Evolutionary conservation across 177 flowering plant genomes (phyloP), one percentile per base, ranked within the genome.

Genomic region (Vitis hybrid): DNA sequence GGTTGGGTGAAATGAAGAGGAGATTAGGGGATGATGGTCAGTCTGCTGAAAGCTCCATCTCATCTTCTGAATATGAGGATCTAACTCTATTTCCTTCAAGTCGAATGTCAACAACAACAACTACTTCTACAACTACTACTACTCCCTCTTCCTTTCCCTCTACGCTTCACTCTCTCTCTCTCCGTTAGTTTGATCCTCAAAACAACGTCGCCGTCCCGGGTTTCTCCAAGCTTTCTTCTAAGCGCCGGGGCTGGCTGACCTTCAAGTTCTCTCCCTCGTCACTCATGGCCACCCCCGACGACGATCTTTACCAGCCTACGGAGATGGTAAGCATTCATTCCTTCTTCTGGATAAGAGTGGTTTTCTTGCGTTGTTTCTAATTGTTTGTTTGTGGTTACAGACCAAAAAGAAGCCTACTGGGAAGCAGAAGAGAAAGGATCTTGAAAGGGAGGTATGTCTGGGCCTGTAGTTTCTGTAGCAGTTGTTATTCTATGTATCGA

Each of bases 401-500:
- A 82, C 69, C 58, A 79, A 73, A 62, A 83, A 82, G 82, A 85
- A 77, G 77, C 58, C 58, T 10, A 70, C 60, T 69, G 86, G 81
- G 62, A 83, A 76, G 64, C 82, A 82, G 61, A 86, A 77, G 73
- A 87, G 58, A 63, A 85, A 86, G 59, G 87, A 77, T 54, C 90
- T 92, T 65, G 91, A 92, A 78, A 77, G 76, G 74, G 97, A 92
- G 94, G 97, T 88, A 83, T 66, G 75, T 44, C 28, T 38, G 47
- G 47, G 7, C 47, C 47, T 38, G 31, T 4, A 24, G 28, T 24
- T 24, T 0, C 28, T 24, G 28, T 24, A 24, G 28, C 28, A 24
- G 28, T 24, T 24, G 28, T 24, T 24, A 3, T 24, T 24, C 28
- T 0, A 3, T 38, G 2, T 28, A 24, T 38, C 0, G 5, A 18